phyloP scores from a whole-genome alignment of 768 basidiomycete genomes.

The Megacollybia marginata region DNA sequence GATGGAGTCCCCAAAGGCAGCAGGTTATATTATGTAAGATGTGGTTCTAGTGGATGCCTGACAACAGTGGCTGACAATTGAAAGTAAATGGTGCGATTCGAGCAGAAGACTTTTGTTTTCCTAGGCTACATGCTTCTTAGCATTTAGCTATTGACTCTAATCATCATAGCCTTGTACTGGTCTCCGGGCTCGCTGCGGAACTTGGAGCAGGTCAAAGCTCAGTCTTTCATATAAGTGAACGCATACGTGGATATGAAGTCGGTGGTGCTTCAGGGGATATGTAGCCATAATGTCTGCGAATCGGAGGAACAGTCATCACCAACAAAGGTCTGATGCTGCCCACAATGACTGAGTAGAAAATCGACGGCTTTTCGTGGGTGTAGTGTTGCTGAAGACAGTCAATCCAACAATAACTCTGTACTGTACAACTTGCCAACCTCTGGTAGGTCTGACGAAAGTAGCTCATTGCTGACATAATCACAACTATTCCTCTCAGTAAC shows the following conservation, averaged over 20 bases:
- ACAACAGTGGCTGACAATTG: too few species aligned
- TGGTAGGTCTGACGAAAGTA: background rate
- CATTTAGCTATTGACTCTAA: background rate
- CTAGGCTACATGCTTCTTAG: too few species aligned
- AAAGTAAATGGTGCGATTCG: too few species aligned
- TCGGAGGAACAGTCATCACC: slow-evolving; percentile 69
- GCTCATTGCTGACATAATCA: background rate
- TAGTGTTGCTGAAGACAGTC: slow-evolving; percentile 62
- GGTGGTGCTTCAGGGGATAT: slow-evolving; percentile 63
- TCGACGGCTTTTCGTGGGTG: slow-evolving; percentile 85
- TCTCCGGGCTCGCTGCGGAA: slow-evolving; percentile 65
- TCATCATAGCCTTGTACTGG: slow-evolving; percentile 74
- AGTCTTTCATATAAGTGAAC: background rate
- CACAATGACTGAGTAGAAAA: slow-evolving; percentile 80
- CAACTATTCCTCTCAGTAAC: slow-evolving; percentile 4
- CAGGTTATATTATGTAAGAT: too few species aligned
- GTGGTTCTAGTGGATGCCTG: too few species aligned
- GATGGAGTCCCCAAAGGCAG: too few species aligned
- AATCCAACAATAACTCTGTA: background rate
- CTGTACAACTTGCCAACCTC: too few species aligned
- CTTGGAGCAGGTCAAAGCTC: slow-evolving; percentile 23
- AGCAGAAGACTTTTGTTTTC: too few species aligned
- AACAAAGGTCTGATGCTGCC: slow-evolving; percentile 72
- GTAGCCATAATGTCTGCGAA: slow-evolving; percentile 70
- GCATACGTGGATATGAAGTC: slow-evolving; percentile 73